phyloP scores from a whole-genome alignment of 768 basidiomycete genomes.

The Naematelia aurantialba region DNA sequence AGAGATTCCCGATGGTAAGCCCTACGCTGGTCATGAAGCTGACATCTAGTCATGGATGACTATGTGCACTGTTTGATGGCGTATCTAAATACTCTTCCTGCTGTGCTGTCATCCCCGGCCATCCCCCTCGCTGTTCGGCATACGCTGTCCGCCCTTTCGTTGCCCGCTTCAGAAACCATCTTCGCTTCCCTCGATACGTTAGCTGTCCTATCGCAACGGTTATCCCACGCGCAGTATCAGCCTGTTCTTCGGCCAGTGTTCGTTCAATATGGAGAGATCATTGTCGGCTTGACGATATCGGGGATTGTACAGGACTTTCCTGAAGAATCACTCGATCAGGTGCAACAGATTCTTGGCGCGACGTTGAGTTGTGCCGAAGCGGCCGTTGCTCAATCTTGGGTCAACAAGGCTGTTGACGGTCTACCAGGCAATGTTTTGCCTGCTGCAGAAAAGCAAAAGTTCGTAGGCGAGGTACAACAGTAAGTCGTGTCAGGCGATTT shows the following conservation, averaged over 20 bases:
- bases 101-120: constrained; percentile 69
- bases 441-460: constrained; percentile 63
- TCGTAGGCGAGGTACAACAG: constrained; percentile 71
- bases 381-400: constrained; percentile 65
- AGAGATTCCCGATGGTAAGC: constrained; percentile 83
- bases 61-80: constrained; percentile 76
- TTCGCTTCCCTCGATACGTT: constrained; percentile 77
- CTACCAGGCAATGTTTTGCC: constrained; percentile 64
- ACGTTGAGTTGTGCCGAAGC: constrained; percentile 55
- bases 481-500: constrained; percentile 52
- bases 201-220: constrained; percentile 69
- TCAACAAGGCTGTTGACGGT: constrained; percentile 67
- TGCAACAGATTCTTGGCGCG: constrained; percentile 73
- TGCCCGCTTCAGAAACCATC: constrained; percentile 76
- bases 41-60: constrained; percentile 79
- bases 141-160: constrained; percentile 70
- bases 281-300: constrained; percentile 65
- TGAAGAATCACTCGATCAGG: constrained; percentile 69
- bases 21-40: constrained; percentile 1
- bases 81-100: constrained; percentile 65
- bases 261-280: constrained; percentile 59
- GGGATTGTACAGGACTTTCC: constrained; percentile 86
- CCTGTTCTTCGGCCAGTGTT: constrained; percentile 48
- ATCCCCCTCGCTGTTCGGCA: constrained; percentile 76
- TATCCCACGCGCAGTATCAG: constrained; percentile 11